Percentiles rank a stretch among this genome's conserved stretches.
These are phyloP conservation scores for Collybiopsis luxurians DNA, from an alignment of 768 basidiomycete genomes.

Conservation along the genomic window DNA sequence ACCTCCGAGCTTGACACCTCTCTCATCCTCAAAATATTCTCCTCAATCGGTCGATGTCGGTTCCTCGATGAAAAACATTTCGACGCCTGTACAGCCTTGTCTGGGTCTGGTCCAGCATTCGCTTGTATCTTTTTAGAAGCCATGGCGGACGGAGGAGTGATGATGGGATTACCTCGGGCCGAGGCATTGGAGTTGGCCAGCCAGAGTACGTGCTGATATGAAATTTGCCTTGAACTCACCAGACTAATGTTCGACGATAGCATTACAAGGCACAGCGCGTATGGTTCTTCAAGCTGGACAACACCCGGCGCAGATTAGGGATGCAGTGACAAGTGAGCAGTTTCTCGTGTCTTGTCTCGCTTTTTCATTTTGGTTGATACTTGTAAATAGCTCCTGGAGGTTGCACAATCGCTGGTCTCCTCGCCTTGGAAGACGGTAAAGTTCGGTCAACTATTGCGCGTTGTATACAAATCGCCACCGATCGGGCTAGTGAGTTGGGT, in stretches of 20 bases:
- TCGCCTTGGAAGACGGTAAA: conserved; percentile 91
- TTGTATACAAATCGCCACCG: conserved; percentile 91
- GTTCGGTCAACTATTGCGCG: conserved; percentile 94
- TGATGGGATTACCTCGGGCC: conserved; percentile 96
- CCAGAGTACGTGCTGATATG: conserved; percentile 63
- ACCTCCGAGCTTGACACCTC: conserved; percentile 57
- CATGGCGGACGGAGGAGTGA: conserved; percentile 98
- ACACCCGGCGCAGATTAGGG: conserved; percentile 96
- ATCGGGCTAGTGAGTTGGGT: conserved; percentile 83
- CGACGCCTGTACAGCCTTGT: conserved; percentile 95
- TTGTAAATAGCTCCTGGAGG: conserved; percentile 94
- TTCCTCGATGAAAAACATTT: conserved; percentile 97
- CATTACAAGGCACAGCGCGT: conserved; percentile 92
- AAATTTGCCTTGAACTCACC: neutral
- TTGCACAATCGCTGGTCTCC: conserved; percentile 95
- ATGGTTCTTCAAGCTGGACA: conserved; percentile 89
- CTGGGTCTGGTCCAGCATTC: conserved; percentile 96
- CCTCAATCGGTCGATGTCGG: conserved; percentile 92
- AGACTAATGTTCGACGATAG: conserved; percentile 36
- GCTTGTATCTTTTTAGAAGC: conserved; percentile 96
- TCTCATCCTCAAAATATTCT: conserved; percentile 91
- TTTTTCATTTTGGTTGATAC: neutral
- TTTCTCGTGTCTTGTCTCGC: neutral
- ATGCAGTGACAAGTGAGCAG: conserved; percentile 88
- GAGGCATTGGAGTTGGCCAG: conserved; percentile 95